Conservation (phyloP, 306 rosid genomes). For the Quercus agrifolia region DNA sequence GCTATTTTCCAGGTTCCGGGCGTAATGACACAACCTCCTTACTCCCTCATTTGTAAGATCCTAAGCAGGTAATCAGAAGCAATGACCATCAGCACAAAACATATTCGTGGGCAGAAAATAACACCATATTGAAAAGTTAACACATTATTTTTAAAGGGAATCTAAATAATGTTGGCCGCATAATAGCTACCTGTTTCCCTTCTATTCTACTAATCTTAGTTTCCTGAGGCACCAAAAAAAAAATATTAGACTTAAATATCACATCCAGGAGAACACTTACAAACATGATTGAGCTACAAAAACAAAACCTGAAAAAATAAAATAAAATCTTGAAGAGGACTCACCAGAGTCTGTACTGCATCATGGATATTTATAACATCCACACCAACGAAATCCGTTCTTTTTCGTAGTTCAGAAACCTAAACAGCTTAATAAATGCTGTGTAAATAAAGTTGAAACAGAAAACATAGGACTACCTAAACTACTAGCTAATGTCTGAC, state of each 20-base stretch:
- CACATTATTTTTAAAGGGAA: not conserved
- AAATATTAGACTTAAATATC: slow-evolving; percentile 17
- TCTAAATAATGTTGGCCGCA: not conserved
- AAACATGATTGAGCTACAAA: not conserved
- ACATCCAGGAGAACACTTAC: slow-evolving; percentile 4
- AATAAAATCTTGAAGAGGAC: slow-evolving; percentile 7
- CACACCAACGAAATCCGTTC: slow-evolving; percentile 38
- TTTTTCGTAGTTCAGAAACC: slow-evolving; percentile 52
- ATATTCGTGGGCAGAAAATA: not conserved
- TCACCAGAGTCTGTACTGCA: slow-evolving; percentile 64
- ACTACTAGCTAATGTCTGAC: slow-evolving; percentile 5
- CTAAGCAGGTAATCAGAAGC: slow-evolving; percentile 39
- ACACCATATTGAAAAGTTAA: not conserved
- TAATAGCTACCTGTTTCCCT: slow-evolving; percentile 70
- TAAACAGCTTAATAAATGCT: slow-evolving; percentile 24
- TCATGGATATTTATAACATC: slow-evolving; percentile 45
- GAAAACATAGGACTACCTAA: not conserved
- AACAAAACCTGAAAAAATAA: not conserved
- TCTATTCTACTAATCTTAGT: slow-evolving; percentile 63
- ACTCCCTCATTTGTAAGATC: slow-evolving; percentile 54
- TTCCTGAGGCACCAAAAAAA: slow-evolving; percentile 43
- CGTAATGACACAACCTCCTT: slow-evolving; percentile 41
- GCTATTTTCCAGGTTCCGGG: slow-evolving; percentile 44
- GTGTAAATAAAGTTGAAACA: not conserved
- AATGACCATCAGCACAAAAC: slow-evolving; percentile 18